A percentile compares a stretch with the other conserved stretches of the same genome.
Conservation (phyloP, 2,329 filamentous ascomycete species). For the Neofusicoccum ribis region DNA sequence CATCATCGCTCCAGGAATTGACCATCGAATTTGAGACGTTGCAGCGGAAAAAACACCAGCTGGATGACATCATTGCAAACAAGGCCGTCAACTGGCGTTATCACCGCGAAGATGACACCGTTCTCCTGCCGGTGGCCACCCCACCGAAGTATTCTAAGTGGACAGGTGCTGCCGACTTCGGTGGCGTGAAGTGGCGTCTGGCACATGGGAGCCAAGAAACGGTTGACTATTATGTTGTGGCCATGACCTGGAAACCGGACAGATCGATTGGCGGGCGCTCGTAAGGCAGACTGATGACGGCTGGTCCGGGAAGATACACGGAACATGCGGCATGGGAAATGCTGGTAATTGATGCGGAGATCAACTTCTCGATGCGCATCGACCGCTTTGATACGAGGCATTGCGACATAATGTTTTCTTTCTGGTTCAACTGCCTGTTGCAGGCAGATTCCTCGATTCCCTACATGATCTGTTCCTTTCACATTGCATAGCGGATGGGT, state of each 20-base stretch:
- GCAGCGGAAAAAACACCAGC: conserved; percentile 23
- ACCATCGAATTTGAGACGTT: conserved; percentile 26
- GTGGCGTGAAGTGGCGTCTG: conserved; percentile 9
- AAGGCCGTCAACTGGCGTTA: conserved; percentile 6
- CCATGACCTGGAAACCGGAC: neutral
- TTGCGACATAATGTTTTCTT: too few species aligned
- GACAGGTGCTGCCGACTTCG: conserved; percentile 7
- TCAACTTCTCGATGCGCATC: too few species aligned
- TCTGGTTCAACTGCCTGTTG: too few species aligned
- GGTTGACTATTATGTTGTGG: neutral
- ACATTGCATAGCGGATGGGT: neutral
- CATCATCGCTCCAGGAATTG: conserved; percentile 19
- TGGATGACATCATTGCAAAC: conserved; percentile 22
- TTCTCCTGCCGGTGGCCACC: neutral
- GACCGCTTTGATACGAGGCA: too few species aligned
- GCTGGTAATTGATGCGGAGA: too few species aligned
- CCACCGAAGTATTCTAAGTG: neutral
- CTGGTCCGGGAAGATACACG: neutral
- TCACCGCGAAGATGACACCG: neutral
- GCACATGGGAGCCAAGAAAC: neutral
- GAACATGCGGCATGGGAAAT: too few species aligned
- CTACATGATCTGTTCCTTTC: neutral
- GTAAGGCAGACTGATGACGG: neutral
- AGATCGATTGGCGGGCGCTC: neutral
- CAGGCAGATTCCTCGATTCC: too few species aligned